These are phyloP conservation scores for Penicillium freii DNA, from an alignment of 2,329 filamentous ascomycete genomes.

Conservation along the genomic window DNA sequence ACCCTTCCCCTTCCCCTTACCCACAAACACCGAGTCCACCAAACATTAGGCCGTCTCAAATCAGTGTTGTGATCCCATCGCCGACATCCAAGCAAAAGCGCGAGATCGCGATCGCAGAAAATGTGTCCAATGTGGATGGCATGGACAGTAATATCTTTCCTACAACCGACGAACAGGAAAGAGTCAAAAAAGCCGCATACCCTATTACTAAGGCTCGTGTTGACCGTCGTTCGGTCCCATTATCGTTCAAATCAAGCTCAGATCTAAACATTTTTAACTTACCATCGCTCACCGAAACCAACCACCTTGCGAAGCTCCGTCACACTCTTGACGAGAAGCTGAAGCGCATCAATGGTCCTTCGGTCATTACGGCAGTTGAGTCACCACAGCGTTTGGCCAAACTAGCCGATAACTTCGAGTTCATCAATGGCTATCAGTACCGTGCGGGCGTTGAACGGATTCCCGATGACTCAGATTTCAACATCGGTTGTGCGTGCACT, in stretches of 20 bases:
- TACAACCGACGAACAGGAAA: background rate
- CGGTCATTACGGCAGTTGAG: slow-evolving; percentile 22
- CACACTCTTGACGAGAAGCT: slow-evolving; percentile 11
- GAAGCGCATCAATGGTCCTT: slow-evolving; percentile 25
- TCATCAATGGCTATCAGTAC: slow-evolving; percentile 38
- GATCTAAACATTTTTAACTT: background rate
- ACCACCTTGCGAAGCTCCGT: background rate
- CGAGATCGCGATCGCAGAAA: background rate
- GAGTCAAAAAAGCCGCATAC: background rate
- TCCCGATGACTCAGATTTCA: slow-evolving; percentile 26
- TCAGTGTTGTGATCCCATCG: slow-evolving; percentile 7
- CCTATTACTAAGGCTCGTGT: background rate
- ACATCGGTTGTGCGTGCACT: slow-evolving; percentile 29
- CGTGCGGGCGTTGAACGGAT: slow-evolving; percentile 32
- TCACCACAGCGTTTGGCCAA: slow-evolving; percentile 21
- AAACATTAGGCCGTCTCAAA: background rate
- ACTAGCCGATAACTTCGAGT: slow-evolving; percentile 39
- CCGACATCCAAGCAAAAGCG: slow-evolving; percentile 2
- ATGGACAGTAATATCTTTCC: background rate
- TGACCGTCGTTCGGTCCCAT: background rate
- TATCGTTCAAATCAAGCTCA: background rate
- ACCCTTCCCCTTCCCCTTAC: background rate
- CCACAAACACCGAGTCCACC: background rate
- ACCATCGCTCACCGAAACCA: background rate
- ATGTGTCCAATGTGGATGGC: background rate